A percentile compares a stretch with the other conserved stretches of the same genome.
Evolutionary conservation across 148 eudicot species (phyloP).

Genomic region (Cornus suecica): DNA sequence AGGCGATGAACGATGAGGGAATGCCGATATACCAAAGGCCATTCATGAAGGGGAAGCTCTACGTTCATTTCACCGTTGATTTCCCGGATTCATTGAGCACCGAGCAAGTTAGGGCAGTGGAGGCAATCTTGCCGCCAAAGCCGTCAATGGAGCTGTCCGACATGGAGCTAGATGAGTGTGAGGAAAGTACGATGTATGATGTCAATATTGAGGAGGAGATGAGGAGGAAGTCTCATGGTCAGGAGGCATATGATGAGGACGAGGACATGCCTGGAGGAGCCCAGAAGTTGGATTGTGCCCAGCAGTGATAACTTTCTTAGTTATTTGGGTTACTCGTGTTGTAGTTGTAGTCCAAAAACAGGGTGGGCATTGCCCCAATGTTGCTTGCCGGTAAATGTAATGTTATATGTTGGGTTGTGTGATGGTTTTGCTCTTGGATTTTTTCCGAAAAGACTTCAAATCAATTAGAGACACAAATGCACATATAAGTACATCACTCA

Average conservation of each 20-base stretch:
- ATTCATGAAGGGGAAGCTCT: constrained; percentile 72
- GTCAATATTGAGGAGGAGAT: constrained; percentile 79
- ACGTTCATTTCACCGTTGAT: constrained; percentile 63
- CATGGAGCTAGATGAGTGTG: constrained; percentile 78
- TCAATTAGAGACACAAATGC: no score
- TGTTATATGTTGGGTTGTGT: no score
- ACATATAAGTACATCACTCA: no score
- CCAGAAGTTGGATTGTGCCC: constrained; percentile 76
- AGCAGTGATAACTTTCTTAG: constrained; percentile 38
- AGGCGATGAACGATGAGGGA: constrained; percentile 80
- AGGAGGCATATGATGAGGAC: constrained; percentile 65
- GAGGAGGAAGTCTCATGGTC: constrained; percentile 56
- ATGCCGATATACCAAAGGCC: constrained; percentile 80
- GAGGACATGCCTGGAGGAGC: constrained; percentile 58
- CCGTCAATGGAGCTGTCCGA: constrained; percentile 38
- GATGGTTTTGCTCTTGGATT: no score
- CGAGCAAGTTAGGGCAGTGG: constrained; percentile 50
- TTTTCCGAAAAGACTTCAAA: no score
- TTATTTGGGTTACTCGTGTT: not conserved
- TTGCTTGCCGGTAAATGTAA: no score
- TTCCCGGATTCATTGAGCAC: constrained; percentile 50
- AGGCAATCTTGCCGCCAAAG: constrained; percentile 45
- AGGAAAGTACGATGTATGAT: constrained; percentile 66
- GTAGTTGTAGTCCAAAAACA: no score
- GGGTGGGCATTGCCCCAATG: no score